Conservation (phyloP, 192 early-diverging fungal genomes). For the Coemansia sp. region DNA sequence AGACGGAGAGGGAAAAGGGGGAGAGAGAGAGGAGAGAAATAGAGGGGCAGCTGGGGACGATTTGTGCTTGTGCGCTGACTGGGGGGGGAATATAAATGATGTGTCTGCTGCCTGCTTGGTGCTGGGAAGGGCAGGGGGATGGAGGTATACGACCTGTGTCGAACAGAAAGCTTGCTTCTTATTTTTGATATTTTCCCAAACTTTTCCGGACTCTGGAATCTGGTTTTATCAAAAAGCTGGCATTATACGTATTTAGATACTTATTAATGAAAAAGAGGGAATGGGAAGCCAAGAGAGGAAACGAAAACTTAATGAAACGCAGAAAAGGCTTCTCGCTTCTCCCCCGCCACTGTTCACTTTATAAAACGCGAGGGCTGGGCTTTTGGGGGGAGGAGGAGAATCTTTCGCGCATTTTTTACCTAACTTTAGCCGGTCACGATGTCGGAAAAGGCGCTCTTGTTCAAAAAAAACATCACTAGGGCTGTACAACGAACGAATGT, state of each 20-base stretch:
- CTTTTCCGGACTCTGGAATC: not conserved
- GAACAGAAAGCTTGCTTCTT: not conserved
- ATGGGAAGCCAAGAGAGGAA: not conserved
- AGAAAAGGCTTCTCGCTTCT: not conserved
- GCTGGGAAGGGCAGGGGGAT: no score
- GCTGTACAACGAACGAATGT: not conserved
- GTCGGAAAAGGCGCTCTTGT: not conserved
- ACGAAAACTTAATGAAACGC: not conserved
- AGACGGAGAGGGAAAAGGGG: not conserved
- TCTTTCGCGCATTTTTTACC: not conserved
- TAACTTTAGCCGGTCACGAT: not conserved
- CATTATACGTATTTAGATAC: not conserved
- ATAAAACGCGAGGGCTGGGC: not conserved
- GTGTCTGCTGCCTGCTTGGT: not conserved
- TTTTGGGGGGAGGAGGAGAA: not conserved
- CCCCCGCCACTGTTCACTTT: not conserved
- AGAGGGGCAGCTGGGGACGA: no score
- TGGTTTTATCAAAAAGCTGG: not conserved
- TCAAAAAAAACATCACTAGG: not conserved
- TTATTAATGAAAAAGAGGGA: not conserved
- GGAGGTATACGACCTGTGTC: not conserved
- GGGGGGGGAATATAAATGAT: not conserved
- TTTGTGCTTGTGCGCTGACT: no score
- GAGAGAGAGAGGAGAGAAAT: not conserved
- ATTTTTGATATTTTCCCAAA: slow-evolving; percentile 2